Evolutionary conservation across 148 eudicot genomes (phyloP).

Genomic region (Rhododendron kiyosumense): DNA sequence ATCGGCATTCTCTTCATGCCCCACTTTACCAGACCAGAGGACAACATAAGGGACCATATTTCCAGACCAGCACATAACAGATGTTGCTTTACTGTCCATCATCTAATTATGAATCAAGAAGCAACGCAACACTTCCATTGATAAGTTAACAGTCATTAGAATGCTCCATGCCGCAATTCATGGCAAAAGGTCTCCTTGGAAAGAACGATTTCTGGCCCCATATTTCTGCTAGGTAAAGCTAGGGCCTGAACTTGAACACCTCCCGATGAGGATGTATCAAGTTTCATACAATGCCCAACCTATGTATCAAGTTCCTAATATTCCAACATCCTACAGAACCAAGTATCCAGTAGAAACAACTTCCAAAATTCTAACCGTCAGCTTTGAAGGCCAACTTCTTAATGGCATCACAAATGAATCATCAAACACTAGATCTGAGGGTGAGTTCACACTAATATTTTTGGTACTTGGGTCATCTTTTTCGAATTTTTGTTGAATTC

Average conservation of each 20-base stretch:
- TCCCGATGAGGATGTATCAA: not conserved
- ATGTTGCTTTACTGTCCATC: not conserved
- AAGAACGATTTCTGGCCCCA: not conserved
- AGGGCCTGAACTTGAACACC: conserved; percentile 2
- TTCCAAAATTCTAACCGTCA: not conserved
- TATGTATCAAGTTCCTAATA: not conserved
- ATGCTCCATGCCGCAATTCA: not conserved
- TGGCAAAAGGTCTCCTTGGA: not conserved
- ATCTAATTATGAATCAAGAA: not conserved
- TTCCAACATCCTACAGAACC: not conserved
- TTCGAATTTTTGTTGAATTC: too few relatives aligned
- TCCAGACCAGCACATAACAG: not conserved
- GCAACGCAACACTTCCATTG: not conserved
- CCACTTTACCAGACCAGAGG: not conserved
- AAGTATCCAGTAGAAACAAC: not conserved
- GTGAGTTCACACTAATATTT: too few relatives aligned
- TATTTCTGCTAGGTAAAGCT: not conserved
- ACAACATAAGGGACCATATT: not conserved
- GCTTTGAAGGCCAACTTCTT: not conserved
- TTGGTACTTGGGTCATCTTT: too few relatives aligned
- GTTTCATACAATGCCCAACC: not conserved
- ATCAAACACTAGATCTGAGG: not conserved
- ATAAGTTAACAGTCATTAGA: not conserved
- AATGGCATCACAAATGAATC: not conserved
- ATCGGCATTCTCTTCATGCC: not conserved